phyloP scores from a whole-genome alignment of 768 basidiomycete genomes.

The Hemileccinum impolitum region DNA sequence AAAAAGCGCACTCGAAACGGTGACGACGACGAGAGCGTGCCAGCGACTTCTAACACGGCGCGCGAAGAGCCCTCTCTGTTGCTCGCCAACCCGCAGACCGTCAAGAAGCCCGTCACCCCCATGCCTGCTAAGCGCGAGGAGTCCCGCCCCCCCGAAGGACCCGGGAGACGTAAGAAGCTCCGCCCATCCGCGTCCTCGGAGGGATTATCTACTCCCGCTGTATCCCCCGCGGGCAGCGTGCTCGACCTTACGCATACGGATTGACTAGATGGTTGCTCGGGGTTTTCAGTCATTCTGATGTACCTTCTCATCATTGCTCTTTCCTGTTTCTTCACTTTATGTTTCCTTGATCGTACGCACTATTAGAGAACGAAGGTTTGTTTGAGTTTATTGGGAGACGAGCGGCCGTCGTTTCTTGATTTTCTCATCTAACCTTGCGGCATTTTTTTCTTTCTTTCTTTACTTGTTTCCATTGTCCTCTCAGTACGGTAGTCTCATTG shows the following conservation, averaged over 20 bases:
- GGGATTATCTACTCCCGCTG: neutral
- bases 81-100: neutral
- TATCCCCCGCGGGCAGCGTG: neutral
- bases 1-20: conserved; percentile 14
- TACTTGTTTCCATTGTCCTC: neutral
- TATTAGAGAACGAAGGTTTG: neutral
- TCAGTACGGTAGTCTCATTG: neutral
- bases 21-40: conserved; percentile 5
- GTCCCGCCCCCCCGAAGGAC: neutral
- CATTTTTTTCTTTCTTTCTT: neutral
- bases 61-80: neutral
- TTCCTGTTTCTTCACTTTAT: neutral
- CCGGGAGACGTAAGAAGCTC: conserved; percentile 14
- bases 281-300: too few species aligned
- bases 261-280: neutral
- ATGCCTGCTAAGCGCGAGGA: conserved; percentile 3
- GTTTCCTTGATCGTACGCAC: conserved; percentile 1
- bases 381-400: neutral
- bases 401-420: conserved; percentile 4
- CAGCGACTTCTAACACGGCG: neutral
- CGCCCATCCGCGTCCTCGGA: neutral
- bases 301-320: too few species aligned
- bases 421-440: neutral
- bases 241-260: conserved; percentile 1
- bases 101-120: neutral